Base-by-base conservation (phyloP, 768 basidiomycete genomes). In the Pulveroboletus sp. region DNA sequence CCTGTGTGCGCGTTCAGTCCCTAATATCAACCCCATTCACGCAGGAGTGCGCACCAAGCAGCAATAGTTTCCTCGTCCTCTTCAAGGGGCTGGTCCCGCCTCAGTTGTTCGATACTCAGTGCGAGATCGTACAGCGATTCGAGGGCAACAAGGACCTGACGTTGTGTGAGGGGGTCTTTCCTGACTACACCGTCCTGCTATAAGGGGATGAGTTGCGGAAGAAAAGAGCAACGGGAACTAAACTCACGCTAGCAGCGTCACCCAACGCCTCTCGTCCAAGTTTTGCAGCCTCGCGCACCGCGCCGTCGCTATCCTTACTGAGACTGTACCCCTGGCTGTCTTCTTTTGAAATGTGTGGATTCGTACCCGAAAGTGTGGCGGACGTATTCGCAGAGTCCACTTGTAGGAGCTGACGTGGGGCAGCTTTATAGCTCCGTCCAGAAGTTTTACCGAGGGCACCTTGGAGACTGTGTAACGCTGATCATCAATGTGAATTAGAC, bases 361-460 rank as follows among this genome's bases (percentile, higher is more conserved):
- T 80, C 54, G 67, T 73, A 65, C 49, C 78, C 70, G 62, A 75
- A 61, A 55, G 50, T 7, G 61, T 58, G n/a, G 72, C 43, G 30
- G 66, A 59, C 11, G 71, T 59, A 52, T 73, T 70, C 30, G 69
- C 63, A 42, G 81, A 62, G 50, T 90, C 87, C 9, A 98, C 92
- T 66, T 98, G 93, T 5, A 99, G 78, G 22, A 98, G 81, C 53
- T 96, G 95, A 35, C 95, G 81, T 13, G 96, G 96, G n/a, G 94
- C 94, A 26, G 93, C 92, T 60, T 93, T 93, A 63, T 93, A 90
- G 52, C 93, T 94, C 48, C 95, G 77, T 22, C 92, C 88, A 30
- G 93, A 91, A 2, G 94, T 95, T 69, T 86, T 93, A 8, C 96
- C 96, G 5, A 99, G 78, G 8, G 93, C 96, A 47, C 95, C 94